Conservation (phyloP, 192 early-diverging fungal genomes). For the Phlyctochytrium bullatum region DNA sequence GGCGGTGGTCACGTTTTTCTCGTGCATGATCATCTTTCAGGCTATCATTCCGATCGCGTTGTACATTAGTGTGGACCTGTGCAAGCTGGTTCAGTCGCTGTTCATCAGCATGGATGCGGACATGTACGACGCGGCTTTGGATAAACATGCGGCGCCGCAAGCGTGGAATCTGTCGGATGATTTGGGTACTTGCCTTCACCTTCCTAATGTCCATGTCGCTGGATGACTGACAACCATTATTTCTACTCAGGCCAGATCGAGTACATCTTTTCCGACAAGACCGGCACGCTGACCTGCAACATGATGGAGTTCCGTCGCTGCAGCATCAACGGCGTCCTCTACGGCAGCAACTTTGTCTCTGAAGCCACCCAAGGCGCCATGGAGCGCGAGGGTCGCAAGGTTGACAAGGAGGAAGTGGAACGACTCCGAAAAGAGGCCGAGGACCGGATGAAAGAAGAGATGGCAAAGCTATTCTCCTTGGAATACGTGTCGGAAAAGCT, state of each 20-base stretch:
- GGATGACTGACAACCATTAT: background rate
- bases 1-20: constrained; percentile 46
- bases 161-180: constrained; percentile 96
- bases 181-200: constrained; percentile 48
- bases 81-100: constrained; percentile 84
- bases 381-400: constrained; percentile 16
- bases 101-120: constrained; percentile 90
- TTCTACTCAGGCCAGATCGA: constrained; percentile 78
- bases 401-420: constrained; percentile 36
- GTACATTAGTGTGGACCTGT: constrained; percentile 90
- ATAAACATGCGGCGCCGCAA: constrained; percentile 62
- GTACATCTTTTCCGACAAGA: constrained; percentile 97
- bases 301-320: constrained; percentile 97
- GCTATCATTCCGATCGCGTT: constrained; percentile 96
- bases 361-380: constrained; percentile 29
- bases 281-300: constrained; percentile 93
- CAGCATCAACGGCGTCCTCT: constrained; percentile 79
- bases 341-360: constrained; percentile 58
- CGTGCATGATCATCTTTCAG: constrained; percentile 90
- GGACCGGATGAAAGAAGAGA: constrained; percentile 43
- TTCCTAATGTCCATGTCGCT: background rate
- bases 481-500: constrained; percentile 54
- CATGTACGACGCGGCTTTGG: constrained; percentile 73
- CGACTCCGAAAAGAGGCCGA: constrained; percentile 64
- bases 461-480: constrained; percentile 65